Base-by-base conservation (phyloP, 352 stramenopile genomes). In the Blastocystis sp. region DNA sequence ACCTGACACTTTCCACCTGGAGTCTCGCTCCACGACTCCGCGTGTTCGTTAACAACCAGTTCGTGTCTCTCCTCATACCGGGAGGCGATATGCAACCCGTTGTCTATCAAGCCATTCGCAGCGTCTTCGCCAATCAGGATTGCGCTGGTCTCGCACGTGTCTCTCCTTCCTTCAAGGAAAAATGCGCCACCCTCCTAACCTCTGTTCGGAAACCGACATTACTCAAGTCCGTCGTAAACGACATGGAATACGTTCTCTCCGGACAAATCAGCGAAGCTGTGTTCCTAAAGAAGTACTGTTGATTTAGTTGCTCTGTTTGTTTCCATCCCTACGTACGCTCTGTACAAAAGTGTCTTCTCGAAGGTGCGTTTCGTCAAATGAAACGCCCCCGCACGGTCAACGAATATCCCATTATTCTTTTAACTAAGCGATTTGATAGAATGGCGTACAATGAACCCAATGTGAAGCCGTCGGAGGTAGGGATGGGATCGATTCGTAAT, bases 281-380 rank as follows among this genome's bases (percentile, higher is more conserved):
- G 36, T 81, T 81, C 42, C n/a, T 40, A 29, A 63, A 51, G n/a
- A 81, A 81, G 51, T 81, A 81, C 48, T 59, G 46, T 63, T 40
- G 32, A 44, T 81, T 81, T 81, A 81, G 69, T 21, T 49, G 9
- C 4, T 49, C 24, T 81, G 69, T 81, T 81, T 81, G 24, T 64
- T 76, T 42, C 16, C 57, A 67, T 34, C 2, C 57, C 57, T 42
- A 44, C 3, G 7, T 36, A n/a, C n/a, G n/a, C 57, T 8, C 29
- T 64, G 21, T 24, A 48, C 14, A 48, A 48, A 4, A 24, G 61
- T 2, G 36, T 72, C 34, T 72, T 72, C 61, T 72, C 34, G 61
- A 72, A 69, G 14, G 1, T 59, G 69, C 4, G 69, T 81, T 81
- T 81, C 69, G 36, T n/a, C 14, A n/a, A 51, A 18, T 53, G 63